Evolutionary conservation across 1,284 basidiomycete species (phyloP).

Genomic region (Phellopilus nigrolimitatus): DNA sequence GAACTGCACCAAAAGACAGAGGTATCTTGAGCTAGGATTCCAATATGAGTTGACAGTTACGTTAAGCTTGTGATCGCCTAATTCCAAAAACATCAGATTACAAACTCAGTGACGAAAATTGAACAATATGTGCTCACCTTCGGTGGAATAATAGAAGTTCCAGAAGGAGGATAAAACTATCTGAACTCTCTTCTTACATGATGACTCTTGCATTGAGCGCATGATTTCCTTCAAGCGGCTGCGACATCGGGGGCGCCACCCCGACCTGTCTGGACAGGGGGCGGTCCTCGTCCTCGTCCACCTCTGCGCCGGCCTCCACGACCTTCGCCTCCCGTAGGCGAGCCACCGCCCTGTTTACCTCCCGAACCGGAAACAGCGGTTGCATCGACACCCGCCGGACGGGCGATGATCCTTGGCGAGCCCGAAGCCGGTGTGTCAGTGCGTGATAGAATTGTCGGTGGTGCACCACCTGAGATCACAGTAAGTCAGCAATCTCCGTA

Average conservation of each 20-base stretch:
- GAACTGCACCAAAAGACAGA: too few relatives aligned
- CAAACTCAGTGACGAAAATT: too few relatives aligned
- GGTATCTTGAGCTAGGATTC: too few relatives aligned
- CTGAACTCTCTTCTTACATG: too few relatives aligned
- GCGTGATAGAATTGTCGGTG: constrained; percentile 7
- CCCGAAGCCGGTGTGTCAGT: background rate
- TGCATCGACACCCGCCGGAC: background rate
- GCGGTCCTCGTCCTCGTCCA: constrained; percentile 4
- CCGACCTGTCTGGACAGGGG: background rate
- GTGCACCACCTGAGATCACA: background rate
- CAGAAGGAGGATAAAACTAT: too few relatives aligned
- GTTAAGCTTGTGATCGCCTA: too few relatives aligned
- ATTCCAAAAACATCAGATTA: too few relatives aligned
- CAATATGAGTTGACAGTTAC: too few relatives aligned
- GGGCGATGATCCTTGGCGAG: constrained; percentile 1
- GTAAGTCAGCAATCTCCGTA: background rate
- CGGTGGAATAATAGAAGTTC: too few relatives aligned
- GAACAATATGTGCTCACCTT: too few relatives aligned
- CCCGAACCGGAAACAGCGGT: background rate
- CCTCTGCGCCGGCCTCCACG: constrained; percentile 11
- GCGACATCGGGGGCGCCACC: background rate
- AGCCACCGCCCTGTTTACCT: background rate
- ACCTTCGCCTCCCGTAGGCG: background rate
- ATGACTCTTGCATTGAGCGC: too few relatives aligned
- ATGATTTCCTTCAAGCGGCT: too few relatives aligned